Conservation (phyloP, 1,139 yeast genomes). For the Geotrichum phurueaensis region DNA sequence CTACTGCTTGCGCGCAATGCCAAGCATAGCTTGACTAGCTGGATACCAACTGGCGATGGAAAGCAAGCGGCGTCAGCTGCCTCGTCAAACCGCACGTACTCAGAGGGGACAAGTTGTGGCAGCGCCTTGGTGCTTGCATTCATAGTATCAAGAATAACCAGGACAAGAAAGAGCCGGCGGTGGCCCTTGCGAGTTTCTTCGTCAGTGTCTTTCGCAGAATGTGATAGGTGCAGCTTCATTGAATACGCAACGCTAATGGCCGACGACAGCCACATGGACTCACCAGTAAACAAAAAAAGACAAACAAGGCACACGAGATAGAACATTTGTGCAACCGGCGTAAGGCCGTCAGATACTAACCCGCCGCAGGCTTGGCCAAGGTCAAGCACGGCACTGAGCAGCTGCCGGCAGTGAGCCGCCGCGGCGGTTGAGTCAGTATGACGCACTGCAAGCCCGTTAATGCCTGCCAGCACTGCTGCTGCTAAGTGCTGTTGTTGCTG, state of each 20-base stretch:
- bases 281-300: conserved; percentile 34
- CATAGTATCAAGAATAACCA: conserved; percentile 31
- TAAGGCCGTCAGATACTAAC: not conserved
- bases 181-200: conserved; percentile 12
- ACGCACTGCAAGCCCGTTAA: conserved; percentile 23
- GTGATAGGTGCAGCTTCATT: conserved; percentile 23
- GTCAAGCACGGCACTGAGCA: conserved; percentile 2
- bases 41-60: conserved; percentile 24
- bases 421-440: conserved; percentile 3
- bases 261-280: conserved; percentile 36
- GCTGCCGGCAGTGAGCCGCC: not conserved
- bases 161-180: conserved; percentile 31
- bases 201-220: conserved; percentile 16
- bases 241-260: conserved; percentile 34
- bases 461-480: conserved; percentile 24
- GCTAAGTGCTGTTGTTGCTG: conserved; percentile 12
- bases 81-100: conserved; percentile 20
- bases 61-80: conserved; percentile 24
- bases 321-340: not conserved
- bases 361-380: conserved; percentile 5
- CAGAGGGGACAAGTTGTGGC: conserved; percentile 26
- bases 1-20: conserved; percentile 18
- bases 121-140: conserved; percentile 25
- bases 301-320: conserved; percentile 6
- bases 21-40: conserved; percentile 25